A percentile compares a stretch with the other conserved stretches of the same genome.
Evolutionary conservation across 1,284 basidiomycete species (phyloP).

Genomic region (Naganishia cerealis): DNA sequence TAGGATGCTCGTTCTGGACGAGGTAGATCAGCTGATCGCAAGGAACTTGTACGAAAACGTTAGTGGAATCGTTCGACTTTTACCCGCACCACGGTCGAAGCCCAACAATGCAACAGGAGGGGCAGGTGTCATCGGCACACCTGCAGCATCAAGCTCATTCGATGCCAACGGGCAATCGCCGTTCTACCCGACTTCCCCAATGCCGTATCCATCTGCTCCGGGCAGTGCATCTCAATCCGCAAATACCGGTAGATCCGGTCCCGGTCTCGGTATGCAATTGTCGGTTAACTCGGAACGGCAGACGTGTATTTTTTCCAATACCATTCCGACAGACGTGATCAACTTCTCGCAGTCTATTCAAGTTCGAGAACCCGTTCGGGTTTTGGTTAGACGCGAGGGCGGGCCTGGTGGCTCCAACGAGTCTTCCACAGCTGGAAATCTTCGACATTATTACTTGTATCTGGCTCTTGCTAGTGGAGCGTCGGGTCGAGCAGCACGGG

Average conservation of each 20-base stretch:
- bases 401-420: constrained; percentile 57
- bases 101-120: constrained; percentile 50
- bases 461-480: constrained; percentile 80
- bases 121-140: constrained; percentile 35
- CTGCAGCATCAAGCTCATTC: constrained; percentile 47
- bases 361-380: constrained; percentile 88
- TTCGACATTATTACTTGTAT: constrained; percentile 90
- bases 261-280: constrained; percentile 18
- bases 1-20: constrained; percentile 88
- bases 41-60: constrained; percentile 94
- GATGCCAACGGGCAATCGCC: constrained; percentile 56
- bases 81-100: constrained; percentile 70
- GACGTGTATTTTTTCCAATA: constrained; percentile 84
- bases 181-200: constrained; percentile 57
- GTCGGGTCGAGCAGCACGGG: constrained; percentile 53
- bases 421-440: constrained; percentile 59
- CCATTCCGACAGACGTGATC: constrained; percentile 58
- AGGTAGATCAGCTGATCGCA: constrained; percentile 96
- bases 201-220: constrained; percentile 58
- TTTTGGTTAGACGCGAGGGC: constrained; percentile 92
- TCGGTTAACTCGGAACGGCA: constrained; percentile 70
- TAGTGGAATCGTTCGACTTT: constrained; percentile 81
- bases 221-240: constrained; percentile 26
- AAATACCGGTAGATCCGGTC: constrained; percentile 20
- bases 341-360: constrained; percentile 60